Evolutionary conservation across 371 early-diverging fungal genomes (phyloP), one percentile per base, ranked within the genome.

Genomic region (Gilbertella persicaria): DNA sequence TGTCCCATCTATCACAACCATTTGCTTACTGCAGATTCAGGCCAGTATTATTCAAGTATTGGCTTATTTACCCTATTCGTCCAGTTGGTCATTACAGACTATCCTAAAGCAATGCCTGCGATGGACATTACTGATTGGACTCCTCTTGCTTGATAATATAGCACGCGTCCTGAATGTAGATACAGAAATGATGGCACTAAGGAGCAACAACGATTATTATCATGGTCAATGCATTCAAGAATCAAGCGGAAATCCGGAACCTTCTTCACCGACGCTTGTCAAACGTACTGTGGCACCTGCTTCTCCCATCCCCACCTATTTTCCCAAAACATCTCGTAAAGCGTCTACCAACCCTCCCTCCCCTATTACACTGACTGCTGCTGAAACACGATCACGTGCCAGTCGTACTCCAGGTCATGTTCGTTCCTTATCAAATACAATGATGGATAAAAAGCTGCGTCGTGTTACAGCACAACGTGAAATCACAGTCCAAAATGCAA

Each of bases 1-100:
- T 23, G 45, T 53, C 28, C 73, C 73, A 19, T 72, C 73, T 1
- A 57, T 69, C 21, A 73, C 67, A 12, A 56, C 73, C 21, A 66
- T 73, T 29, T 49, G 61, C 19, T 44, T 73, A 29, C 55, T 73
- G n/a, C 69, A 73, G 28, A 21, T 63, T 2, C 64, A 73, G 55
- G 69, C 67, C 13, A 55, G 50, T 17, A 37, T 69, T 46, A 61
- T 73, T 49, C 61, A 73, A 33, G 44, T 50, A 5, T 52, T 72
- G 12, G 52, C 57, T 24, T 39, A 53, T 17, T 30, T 67, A 10
- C 64, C 70, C 6, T 28, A 28, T 50, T 23, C 36, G 35, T 38
- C 7, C 41, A 35, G 39, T 57, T 41, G 10, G n/a, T 25, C 12
- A n/a, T 38, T 39, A 38, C 10, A 40, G n/a, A 41, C 41, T 14